Conservation (phyloP, 768 basidiomycete genomes). For the Pleurotus tuber-regium region DNA sequence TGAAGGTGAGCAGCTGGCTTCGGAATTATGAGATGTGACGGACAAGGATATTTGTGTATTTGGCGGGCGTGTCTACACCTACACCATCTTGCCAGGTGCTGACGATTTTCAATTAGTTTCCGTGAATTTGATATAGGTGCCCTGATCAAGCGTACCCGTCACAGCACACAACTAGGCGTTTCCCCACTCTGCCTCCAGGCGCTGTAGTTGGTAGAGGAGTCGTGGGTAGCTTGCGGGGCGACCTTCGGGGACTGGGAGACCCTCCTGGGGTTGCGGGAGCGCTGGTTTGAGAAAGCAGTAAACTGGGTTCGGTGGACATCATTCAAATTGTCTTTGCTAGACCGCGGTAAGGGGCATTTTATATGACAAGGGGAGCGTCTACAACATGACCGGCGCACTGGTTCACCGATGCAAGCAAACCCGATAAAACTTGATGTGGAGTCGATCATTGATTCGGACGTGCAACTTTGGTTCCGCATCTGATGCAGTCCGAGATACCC, state of each 20-base stretch:
- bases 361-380: no score
- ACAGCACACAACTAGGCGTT: slow-evolving; percentile 71
- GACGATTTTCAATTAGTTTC: background rate
- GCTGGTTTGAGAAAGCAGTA: background rate
- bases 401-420: no score
- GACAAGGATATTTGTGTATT: slow-evolving; percentile 58
- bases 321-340: no score
- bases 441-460: no score
- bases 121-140: no score
- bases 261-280: background rate
- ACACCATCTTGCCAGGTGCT: slow-evolving; percentile 78
- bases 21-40: slow-evolving; percentile 14
- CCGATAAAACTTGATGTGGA: no score
- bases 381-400: no score
- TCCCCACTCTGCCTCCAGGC: slow-evolving; percentile 30
- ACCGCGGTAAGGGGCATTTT: no score
- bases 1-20: background rate
- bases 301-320: no score
- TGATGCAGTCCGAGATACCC: no score
- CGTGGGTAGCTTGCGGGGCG: slow-evolving; percentile 31
- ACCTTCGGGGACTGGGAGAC: slow-evolving; percentile 22
- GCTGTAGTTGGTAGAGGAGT: slow-evolving; percentile 24
- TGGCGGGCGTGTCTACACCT: slow-evolving; percentile 37
- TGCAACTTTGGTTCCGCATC: no score
- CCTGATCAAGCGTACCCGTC: slow-evolving; percentile 56